Percentiles rank a stretch among this genome's conserved stretches.
These are phyloP conservation scores for Nitzschia palea DNA, from an alignment of 108 stramenopile genomes.

Conservation along the genomic window DNA sequence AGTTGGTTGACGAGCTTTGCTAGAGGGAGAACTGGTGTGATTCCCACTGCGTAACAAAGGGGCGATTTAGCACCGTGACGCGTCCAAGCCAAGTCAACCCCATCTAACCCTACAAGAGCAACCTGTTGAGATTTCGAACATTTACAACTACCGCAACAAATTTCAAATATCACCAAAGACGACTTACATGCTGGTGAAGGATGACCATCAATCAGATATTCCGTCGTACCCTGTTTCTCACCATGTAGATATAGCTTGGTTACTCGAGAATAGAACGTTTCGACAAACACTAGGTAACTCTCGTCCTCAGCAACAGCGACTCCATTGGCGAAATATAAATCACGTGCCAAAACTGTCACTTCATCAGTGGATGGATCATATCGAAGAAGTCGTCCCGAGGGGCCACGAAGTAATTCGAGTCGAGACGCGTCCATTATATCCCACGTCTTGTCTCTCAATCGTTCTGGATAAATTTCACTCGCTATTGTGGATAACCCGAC, in stretches of 20 bases:
- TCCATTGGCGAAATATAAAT: constrained; percentile 65
- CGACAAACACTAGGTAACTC: constrained; percentile 45
- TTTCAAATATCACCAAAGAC: too few species aligned
- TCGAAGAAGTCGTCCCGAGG: constrained; percentile 56
- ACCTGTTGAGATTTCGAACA: too few species aligned
- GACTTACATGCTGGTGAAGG: constrained; percentile 23
- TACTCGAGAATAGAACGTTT: constrained; percentile 48
- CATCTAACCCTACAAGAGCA: constrained; percentile 36
- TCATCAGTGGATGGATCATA: constrained; percentile 67
- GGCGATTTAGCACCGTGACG: constrained; percentile 24
- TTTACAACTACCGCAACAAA: too few species aligned
- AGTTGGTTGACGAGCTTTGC: constrained; percentile 30
- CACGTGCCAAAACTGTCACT: constrained; percentile 48
- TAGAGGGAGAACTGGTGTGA: constrained; percentile 4
- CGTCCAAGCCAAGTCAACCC: constrained; percentile 53
- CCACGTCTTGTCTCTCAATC: constrained; percentile 26
- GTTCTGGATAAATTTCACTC: constrained; percentile 34
- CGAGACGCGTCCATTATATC: constrained; percentile 70
- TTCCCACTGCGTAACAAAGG: constrained; percentile 37
- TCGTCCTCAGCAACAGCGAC: constrained; percentile 65
- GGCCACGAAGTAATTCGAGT: constrained; percentile 51
- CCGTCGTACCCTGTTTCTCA: constrained; percentile 39
- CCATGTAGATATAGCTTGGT: constrained; percentile 56
- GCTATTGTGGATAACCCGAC: too few species aligned
- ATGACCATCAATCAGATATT: constrained; percentile 35